Percentiles rank a stretch among this genome's conserved stretches.
phyloP scores from a whole-genome alignment of 1,139 yeast species.

The Pichia sp. region DNA sequence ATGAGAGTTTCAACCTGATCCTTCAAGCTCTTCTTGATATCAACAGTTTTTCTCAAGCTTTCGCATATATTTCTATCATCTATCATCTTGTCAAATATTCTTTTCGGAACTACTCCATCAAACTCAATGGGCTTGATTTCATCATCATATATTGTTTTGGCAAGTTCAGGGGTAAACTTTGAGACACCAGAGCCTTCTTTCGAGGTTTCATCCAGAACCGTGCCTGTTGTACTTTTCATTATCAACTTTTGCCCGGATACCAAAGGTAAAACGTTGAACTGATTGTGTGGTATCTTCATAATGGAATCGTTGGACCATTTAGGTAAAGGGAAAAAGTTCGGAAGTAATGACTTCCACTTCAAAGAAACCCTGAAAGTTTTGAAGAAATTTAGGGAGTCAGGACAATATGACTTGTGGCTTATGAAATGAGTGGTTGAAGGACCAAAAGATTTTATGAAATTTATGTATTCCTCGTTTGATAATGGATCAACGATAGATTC shows the following conservation, averaged over 20 bases:
- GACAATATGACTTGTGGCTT: conserved; percentile 62
- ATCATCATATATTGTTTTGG: conserved; percentile 38
- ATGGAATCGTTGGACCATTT: conserved; percentile 28
- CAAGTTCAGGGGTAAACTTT: conserved; percentile 8
- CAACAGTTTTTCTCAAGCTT: conserved; percentile 13
- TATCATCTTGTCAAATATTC: conserved; percentile 14
- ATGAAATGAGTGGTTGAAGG: conserved; percentile 55
- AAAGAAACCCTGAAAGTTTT: conserved; percentile 52
- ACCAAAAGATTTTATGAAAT: conserved; percentile 46
- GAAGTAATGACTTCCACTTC: conserved; percentile 55
- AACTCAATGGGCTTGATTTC: conserved; percentile 33
- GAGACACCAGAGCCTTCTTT: conserved; percentile 13
- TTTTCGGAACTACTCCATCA: conserved; percentile 10
- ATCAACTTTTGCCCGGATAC: conserved; percentile 28
- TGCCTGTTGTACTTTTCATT: conserved; percentile 18
- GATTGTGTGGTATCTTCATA: conserved; percentile 10
- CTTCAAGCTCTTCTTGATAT: conserved; percentile 29
- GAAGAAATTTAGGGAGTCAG: conserved; percentile 57
- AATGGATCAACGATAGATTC: conserved; percentile 46
- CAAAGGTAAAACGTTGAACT: conserved; percentile 27
- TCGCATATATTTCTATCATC: conserved; percentile 1
- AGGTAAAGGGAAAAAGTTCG: conserved; percentile 34
- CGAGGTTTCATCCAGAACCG: conserved; percentile 8
- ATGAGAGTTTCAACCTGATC: conserved; percentile 70
- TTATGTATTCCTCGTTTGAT: conserved; percentile 40